These are phyloP conservation scores for Gracilaria vermiculophylla DNA, from an alignment of 23 red algal species.

Conservation along the genomic window DNA sequence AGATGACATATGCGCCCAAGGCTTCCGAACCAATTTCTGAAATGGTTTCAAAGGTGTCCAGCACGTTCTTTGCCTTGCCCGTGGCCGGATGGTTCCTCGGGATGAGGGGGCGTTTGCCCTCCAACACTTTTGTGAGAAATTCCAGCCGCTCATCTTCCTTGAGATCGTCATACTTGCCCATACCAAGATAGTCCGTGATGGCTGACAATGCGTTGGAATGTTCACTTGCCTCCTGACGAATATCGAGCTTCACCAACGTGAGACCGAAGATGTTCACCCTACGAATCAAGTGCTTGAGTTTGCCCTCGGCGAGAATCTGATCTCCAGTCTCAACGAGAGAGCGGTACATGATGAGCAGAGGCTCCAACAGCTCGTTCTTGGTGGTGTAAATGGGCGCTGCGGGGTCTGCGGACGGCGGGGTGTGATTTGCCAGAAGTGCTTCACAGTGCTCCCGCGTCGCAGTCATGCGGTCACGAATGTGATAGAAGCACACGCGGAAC, in stretches of 20 bases:
- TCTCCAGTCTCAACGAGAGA: conserved; percentile 86
- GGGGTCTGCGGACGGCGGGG: neutral
- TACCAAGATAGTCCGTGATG: conserved; percentile 89
- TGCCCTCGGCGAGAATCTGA: conserved; percentile 70
- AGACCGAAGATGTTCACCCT: conserved; percentile 92
- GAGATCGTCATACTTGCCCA: conserved; percentile 78
- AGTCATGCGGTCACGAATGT: conserved; percentile 93
- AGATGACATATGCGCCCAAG: conserved; percentile 96
- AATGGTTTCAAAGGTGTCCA: conserved; percentile 87
- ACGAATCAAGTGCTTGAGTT: conserved; percentile 85
- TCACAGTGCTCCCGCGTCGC: conserved; percentile 86
- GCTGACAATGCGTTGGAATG: conserved; percentile 89
- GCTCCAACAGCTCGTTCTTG: conserved; percentile 85
- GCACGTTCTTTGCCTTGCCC: conserved; percentile 76
- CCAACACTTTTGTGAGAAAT: conserved; percentile 78
- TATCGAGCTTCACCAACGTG: conserved; percentile 84
- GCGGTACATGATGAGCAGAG: conserved; percentile 86
- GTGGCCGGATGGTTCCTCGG: conserved; percentile 70
- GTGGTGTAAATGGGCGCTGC: conserved; percentile 38
- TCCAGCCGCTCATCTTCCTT: conserved; percentile 79
- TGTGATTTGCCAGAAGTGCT: conserved; percentile 64
- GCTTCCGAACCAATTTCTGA: conserved; percentile 78
- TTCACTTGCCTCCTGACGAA: conserved; percentile 93
- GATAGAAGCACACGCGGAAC: conserved; percentile 87
- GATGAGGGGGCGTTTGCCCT: conserved; percentile 88